These are phyloP conservation scores for Peniophora sp. DNA, from an alignment of 1,284 basidiomycete species.

Conservation along the genomic window DNA sequence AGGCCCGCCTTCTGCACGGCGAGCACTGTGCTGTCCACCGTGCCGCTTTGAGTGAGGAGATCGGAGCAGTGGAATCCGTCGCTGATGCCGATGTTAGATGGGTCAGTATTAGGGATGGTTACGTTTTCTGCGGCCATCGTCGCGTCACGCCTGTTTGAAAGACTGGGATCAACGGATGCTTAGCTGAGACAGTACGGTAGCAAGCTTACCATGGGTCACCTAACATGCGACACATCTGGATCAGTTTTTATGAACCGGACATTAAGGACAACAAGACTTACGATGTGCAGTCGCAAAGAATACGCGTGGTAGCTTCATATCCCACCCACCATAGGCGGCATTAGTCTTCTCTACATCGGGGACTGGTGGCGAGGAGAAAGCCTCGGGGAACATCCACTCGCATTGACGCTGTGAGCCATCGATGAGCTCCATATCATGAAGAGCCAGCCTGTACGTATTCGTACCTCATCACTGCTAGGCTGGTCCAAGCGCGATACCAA, in stretches of 20 bases:
- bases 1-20: slow-evolving; percentile 23
- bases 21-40: slow-evolving; percentile 40
- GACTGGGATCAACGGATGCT: slow-evolving; percentile 58
- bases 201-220: background rate
- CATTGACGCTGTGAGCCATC: slow-evolving; percentile 46
- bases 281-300: slow-evolving; percentile 62
- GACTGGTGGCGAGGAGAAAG: slow-evolving; percentile 34
- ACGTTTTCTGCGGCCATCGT: slow-evolving; percentile 53
- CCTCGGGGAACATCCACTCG: slow-evolving; percentile 46
- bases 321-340: slow-evolving; percentile 50
- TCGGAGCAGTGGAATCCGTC: slow-evolving; percentile 67
- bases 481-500: slow-evolving; percentile 53
- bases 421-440: background rate
- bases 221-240: background rate
- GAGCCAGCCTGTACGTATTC: slow-evolving; percentile 11
- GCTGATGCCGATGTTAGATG: slow-evolving; percentile 45
- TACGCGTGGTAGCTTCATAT: slow-evolving; percentile 44
- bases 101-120: slow-evolving; percentile 36
- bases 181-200: too few species aligned
- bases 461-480: slow-evolving; percentile 48
- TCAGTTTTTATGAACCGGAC: background rate
- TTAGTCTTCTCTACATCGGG: slow-evolving; percentile 37
- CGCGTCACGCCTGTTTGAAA: slow-evolving; percentile 56
- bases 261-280: background rate
- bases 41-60: slow-evolving; percentile 31